Evolutionary conservation across 257 asterid genomes (phyloP).

Genomic region (Solanum lycopersicoides): DNA sequence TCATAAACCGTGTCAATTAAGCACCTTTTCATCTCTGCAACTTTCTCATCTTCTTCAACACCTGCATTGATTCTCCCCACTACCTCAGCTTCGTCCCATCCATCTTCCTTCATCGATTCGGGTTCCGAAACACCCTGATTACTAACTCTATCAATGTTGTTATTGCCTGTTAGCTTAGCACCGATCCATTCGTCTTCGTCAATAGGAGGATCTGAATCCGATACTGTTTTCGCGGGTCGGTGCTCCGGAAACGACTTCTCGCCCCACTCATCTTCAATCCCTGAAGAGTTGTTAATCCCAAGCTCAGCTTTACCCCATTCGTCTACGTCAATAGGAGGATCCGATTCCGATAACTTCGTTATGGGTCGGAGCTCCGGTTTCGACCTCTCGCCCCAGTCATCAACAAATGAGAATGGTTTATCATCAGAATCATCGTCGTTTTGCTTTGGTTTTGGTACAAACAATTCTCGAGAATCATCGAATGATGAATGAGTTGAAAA

Average conservation of each 20-base stretch:
- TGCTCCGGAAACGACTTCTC: conserved; percentile 32
- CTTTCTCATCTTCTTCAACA: conserved; percentile 18
- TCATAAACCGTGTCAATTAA: conserved; percentile 69
- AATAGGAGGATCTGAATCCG: conserved; percentile 57
- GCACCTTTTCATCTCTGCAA: conserved; percentile 32
- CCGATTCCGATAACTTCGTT: background rate
- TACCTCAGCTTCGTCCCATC: conserved; percentile 50
- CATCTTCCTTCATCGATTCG: conserved; percentile 31
- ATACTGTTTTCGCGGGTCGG: conserved; percentile 27
- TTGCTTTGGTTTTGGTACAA: background rate
- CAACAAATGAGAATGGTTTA: conserved; percentile 21
- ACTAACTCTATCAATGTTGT: background rate
- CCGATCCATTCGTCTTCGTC: conserved; percentile 78
- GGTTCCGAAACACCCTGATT: background rate
- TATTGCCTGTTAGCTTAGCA: conserved; percentile 7
- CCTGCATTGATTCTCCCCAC: background rate
- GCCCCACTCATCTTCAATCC: background rate
- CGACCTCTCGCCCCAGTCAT: conserved; percentile 78
- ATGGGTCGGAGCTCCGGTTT: background rate
- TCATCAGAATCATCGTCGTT: background rate
- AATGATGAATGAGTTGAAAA: background rate
- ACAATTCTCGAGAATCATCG: background rate
- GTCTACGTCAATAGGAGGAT: background rate
- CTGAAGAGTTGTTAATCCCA: background rate
- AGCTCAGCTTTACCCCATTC: background rate